Conservation (phyloP, 2,329 filamentous ascomycete species). For the Alternaria sp. region DNA sequence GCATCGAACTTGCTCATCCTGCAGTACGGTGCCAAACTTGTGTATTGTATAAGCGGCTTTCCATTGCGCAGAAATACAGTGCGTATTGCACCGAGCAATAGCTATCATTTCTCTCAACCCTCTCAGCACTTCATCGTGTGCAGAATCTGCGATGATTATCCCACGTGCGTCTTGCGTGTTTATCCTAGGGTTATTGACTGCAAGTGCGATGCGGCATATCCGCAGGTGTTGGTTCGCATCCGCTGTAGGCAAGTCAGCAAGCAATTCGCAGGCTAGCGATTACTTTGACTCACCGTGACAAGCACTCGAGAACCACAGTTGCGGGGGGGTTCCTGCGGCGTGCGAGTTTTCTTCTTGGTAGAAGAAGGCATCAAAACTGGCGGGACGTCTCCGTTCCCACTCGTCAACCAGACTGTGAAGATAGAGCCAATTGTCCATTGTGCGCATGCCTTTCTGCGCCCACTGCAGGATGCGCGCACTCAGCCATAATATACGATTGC, state of each 20-base stretch:
- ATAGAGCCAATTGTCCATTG: conserved; percentile 18
- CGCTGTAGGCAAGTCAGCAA: conserved; percentile 15
- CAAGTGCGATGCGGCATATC: conserved; percentile 25
- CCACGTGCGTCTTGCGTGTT: background rate
- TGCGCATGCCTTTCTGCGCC: conserved; percentile 5
- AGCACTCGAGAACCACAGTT: conserved; percentile 26
- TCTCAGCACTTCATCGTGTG: conserved; percentile 11
- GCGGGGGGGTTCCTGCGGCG: conserved; percentile 12
- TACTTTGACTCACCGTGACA: conserved; percentile 25
- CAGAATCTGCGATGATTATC: background rate
- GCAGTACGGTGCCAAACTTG: conserved; percentile 18
- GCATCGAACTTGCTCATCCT: conserved; percentile 15
- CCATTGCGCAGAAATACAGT: conserved; percentile 16
- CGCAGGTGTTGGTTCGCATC: conserved; percentile 28
- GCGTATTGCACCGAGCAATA: conserved; percentile 25
- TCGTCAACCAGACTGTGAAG: conserved; percentile 23
- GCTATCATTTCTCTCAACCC: conserved; percentile 26
- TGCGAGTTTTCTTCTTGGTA: conserved; percentile 14
- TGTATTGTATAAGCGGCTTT: conserved; percentile 25
- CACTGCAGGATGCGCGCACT: conserved; percentile 28
- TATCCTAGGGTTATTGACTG: conserved; percentile 9
- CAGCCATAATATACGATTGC: conserved; percentile 30
- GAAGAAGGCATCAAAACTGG: conserved; percentile 26
- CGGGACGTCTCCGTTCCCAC: conserved; percentile 27
- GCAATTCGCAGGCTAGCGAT: background rate